Evolutionary conservation across 2,329 filamentous ascomycete genomes (phyloP).

Genomic region (Fusarium veterinarium): DNA sequence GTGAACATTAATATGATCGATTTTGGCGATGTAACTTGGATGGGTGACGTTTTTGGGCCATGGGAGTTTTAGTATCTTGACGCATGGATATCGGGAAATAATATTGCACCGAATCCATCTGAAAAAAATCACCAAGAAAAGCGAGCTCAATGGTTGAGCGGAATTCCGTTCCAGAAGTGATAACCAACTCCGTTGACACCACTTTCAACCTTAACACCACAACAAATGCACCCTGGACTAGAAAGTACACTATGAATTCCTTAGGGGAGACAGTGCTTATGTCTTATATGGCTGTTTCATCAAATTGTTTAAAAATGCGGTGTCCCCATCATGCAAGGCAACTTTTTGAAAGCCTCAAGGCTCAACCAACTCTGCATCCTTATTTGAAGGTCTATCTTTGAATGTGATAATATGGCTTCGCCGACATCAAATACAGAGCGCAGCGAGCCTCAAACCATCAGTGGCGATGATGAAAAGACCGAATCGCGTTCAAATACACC

Average conservation of each 20-base stretch:
- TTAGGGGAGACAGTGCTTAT: constrained; percentile 8
- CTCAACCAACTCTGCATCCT: not conserved
- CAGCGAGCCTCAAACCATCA: not conserved
- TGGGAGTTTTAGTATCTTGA: constrained; percentile 48
- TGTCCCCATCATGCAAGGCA: constrained; percentile 8
- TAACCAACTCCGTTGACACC: constrained; percentile 28
- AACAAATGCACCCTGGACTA: constrained; percentile 1
- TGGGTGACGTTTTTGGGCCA: constrained; percentile 53
- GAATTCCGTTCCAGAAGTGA: constrained; percentile 21
- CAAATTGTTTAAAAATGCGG: constrained; percentile 16
- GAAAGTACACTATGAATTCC: constrained; percentile 10
- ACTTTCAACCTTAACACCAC: constrained; percentile 11
- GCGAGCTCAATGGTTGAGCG: constrained; percentile 1
- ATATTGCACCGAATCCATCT: not conserved
- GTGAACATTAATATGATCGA: constrained; percentile 45
- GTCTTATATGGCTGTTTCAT: not conserved
- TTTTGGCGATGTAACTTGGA: constrained; percentile 52
- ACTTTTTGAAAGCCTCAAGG: not conserved
- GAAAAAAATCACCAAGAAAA: not conserved
- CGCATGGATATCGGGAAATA: not conserved
- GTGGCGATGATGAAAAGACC: constrained; percentile 9
- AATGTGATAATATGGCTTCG: constrained; percentile 6
- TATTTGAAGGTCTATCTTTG: not conserved
- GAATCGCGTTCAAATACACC: constrained; percentile 25
- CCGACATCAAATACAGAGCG: not conserved